Percentiles rank a stretch among this genome's conserved stretches.
phyloP scores from a whole-genome alignment of 192 early-diverging fungal species.

The Coemansia sp. region DNA sequence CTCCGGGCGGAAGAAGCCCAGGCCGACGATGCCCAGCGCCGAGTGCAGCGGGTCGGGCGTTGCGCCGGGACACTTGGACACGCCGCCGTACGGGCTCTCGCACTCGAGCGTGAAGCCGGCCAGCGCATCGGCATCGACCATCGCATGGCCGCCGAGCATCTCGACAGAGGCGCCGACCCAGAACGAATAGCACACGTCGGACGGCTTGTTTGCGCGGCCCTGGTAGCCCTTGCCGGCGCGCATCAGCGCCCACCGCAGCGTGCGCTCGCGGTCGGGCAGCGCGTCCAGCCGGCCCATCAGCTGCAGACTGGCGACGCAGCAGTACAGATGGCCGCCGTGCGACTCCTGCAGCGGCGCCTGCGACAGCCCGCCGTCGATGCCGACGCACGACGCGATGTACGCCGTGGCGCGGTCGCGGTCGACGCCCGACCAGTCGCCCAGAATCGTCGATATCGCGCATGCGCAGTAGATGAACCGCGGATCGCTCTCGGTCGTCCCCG shows the following conservation, averaged over 20 bases:
- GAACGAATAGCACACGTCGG: conserved; percentile 96
- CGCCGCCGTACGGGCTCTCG: conserved; percentile 44
- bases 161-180: conserved; percentile 87
- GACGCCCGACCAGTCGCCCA: conserved; percentile 91
- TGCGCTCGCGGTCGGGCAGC: conserved; percentile 53
- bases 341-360: conserved; percentile 76
- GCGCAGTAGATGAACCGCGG: conserved; percentile 92
- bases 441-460: conserved; percentile 70
- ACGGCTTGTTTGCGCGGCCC: conserved; percentile 80
- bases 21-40: conserved; percentile 45
- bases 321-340: conserved; percentile 88
- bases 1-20: conserved; percentile 31
- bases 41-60: conserved; percentile 48
- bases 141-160: conserved; percentile 46
- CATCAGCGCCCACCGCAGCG: conserved; percentile 71
- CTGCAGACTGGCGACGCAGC: conserved; percentile 77
- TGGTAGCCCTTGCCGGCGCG: conserved; percentile 86
- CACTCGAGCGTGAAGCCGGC: conserved; percentile 22
- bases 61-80: conserved; percentile 36
- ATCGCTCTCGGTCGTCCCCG: conserved; percentile 74
- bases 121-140: conserved; percentile 23
- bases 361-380: conserved; percentile 63
- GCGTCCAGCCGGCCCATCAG: conserved; percentile 65
- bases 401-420: conserved; percentile 53
- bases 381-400: conserved; percentile 40